These are phyloP conservation scores for Xylaria grammica DNA, from an alignment of 495 filamentous ascomycete species.

Conservation along the genomic window DNA sequence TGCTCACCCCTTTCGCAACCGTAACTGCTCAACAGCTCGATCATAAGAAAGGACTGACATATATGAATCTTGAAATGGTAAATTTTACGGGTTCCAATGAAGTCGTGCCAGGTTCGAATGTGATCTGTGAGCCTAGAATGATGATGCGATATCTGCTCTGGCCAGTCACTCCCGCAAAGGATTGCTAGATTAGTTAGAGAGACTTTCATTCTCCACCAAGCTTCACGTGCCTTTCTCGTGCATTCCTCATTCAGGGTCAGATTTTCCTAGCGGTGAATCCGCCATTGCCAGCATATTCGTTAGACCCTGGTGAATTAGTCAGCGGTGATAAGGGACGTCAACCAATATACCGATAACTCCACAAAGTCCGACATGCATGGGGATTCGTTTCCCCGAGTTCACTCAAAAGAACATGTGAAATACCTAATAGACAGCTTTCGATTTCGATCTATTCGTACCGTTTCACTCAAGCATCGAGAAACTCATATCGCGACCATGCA, in stretches of 20 bases:
- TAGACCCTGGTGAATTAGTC: no score
- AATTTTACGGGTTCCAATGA: no score
- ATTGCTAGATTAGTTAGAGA: neutral
- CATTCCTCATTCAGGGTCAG: neutral
- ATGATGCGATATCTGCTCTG: neutral
- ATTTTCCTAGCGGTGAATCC: neutral
- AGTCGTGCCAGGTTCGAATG: no score
- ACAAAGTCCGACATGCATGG: no score
- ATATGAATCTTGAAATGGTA: no score
- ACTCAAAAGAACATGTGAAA: no score
- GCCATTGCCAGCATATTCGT: no score
- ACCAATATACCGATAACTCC: no score
- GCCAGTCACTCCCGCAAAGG: neutral
- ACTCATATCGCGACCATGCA: neutral
- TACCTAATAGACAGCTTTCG: no score
- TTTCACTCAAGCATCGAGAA: neutral
- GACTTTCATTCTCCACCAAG: neutral
- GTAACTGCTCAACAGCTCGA: neutral
- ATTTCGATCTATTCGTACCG: neutral
- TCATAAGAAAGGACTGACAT: neutral
- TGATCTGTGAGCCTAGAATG: neutral
- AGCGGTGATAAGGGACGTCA: no score
- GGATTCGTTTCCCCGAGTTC: no score
- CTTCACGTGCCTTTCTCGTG: neutral
- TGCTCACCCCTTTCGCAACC: constrained; percentile 4